phyloP scores from a whole-genome alignment of 257 asterid genomes.

The Primulina huaijiensis region DNA sequence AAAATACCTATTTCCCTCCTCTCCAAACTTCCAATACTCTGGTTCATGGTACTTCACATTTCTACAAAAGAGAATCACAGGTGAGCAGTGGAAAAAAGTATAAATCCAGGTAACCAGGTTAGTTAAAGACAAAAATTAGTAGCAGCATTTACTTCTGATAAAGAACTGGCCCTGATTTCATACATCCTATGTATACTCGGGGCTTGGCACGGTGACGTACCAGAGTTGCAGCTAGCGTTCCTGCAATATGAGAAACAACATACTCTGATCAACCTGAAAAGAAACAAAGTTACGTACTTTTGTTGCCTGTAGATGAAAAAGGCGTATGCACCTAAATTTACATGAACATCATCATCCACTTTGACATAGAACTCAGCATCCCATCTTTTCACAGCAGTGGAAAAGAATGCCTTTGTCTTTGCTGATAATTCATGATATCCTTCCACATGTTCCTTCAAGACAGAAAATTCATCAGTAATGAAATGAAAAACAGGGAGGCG shows the following conservation, averaged over 20 bases:
- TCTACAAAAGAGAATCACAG: constrained; percentile 25
- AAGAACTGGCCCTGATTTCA: constrained; percentile 74
- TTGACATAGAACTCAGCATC: constrained; percentile 78
- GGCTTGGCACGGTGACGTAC: constrained; percentile 54
- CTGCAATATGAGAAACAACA: constrained; percentile 26
- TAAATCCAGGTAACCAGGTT: background rate
- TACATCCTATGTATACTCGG: constrained; percentile 58
- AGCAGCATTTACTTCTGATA: constrained; percentile 38
- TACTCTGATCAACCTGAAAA: background rate
- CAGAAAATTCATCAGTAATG: background rate
- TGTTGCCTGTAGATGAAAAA: constrained; percentile 30
- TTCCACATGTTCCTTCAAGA: constrained; percentile 63
- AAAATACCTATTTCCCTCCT: constrained; percentile 23
- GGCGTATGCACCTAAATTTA: constrained; percentile 54
- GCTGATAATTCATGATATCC: constrained; percentile 84
- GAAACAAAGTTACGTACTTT: background rate
- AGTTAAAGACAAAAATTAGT: background rate
- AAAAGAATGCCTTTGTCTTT: constrained; percentile 71
- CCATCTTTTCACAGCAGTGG: constrained; percentile 66
- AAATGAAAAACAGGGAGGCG: too few species aligned
- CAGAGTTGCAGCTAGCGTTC: constrained; percentile 56
- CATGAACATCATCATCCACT: constrained; percentile 88
- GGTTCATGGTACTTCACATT: constrained; percentile 56
- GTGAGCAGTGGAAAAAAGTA: background rate
- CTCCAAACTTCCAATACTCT: background rate